Evolutionary conservation across 306 rosid species (phyloP).

Genomic region (Corylus avellana): DNA sequence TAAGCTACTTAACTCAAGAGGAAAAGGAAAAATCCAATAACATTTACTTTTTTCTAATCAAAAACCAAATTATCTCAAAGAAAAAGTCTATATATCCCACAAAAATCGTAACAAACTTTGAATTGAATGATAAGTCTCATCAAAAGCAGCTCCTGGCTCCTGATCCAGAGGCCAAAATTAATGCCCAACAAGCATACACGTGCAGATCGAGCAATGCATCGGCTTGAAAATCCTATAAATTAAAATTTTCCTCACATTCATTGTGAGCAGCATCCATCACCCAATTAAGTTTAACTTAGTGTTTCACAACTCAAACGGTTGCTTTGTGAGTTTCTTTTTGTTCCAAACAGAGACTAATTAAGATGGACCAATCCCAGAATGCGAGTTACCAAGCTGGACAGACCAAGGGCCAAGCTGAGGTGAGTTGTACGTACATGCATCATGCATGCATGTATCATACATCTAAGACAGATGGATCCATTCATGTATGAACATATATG

Average conservation of each 20-base stretch:
- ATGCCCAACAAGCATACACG: neutral
- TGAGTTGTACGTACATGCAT: neutral
- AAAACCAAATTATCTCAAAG: neutral
- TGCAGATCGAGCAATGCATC: neutral
- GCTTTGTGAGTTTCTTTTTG: neutral
- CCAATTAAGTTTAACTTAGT: neutral
- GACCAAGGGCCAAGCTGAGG: conserved; percentile 47
- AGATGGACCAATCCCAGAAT: conserved; percentile 39
- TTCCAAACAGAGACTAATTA: conserved; percentile 1
- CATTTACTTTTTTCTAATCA: no score
- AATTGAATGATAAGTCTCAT: no score
- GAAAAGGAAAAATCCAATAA: no score
- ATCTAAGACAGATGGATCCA: neutral
- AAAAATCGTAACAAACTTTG: neutral
- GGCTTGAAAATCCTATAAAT: conserved; percentile 18
- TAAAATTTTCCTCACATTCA: neutral
- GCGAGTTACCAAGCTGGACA: conserved; percentile 43
- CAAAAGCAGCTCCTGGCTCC: neutral
- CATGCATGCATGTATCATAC: neutral
- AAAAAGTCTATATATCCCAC: neutral
- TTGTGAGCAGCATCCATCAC: neutral
- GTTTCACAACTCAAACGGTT: neutral
- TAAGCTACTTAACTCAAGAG: no score
- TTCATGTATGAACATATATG: no score
- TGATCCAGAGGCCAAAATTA: neutral